Evolutionary conservation across 768 basidiomycete species (phyloP).

Genomic region (Suillus hirtellus): DNA sequence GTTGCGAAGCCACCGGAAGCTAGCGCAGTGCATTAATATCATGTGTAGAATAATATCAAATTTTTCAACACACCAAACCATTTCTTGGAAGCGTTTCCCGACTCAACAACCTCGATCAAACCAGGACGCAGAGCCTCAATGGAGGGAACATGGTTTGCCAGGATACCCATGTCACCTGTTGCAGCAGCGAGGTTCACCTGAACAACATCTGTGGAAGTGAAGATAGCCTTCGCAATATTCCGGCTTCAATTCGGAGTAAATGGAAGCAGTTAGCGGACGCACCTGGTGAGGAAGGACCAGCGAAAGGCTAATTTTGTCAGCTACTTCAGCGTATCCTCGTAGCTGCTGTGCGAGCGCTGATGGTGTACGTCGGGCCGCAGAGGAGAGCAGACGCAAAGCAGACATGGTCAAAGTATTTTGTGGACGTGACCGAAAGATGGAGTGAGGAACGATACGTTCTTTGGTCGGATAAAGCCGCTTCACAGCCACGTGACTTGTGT

Average conservation of each 20-base stretch:
- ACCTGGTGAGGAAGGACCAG: conserved; percentile 96
- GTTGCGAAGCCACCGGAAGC: conserved; percentile 97
- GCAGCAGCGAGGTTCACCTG: conserved; percentile 96
- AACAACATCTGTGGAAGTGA: conserved; percentile 85
- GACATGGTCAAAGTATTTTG: conserved; percentile 53
- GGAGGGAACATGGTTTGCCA: conserved; percentile 98
- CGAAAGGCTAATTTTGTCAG: conserved; percentile 89
- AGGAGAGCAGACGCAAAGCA: conserved; percentile 68
- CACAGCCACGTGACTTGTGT: conserved; percentile 15
- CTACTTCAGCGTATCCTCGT: conserved; percentile 90
- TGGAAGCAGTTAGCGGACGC: conserved; percentile 27
- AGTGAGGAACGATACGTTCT: neutral
- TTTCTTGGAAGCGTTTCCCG: conserved; percentile 77
- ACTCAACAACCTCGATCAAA: conserved; percentile 91
- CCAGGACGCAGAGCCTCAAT: conserved; percentile 95
- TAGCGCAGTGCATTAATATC: conserved; percentile 33
- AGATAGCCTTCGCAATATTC: conserved; percentile 67
- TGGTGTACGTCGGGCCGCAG: conserved; percentile 61
- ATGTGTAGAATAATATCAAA: neutral
- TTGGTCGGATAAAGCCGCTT: conserved; percentile 32
- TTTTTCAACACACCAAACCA: conserved; percentile 81
- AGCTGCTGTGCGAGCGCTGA: conserved; percentile 51
- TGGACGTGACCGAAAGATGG: conserved; percentile 8
- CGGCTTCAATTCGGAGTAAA: conserved; percentile 18
- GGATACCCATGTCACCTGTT: conserved; percentile 98